phyloP scores from a whole-genome alignment of 345 rosid genomes.

The Gossypioides kirkii region DNA sequence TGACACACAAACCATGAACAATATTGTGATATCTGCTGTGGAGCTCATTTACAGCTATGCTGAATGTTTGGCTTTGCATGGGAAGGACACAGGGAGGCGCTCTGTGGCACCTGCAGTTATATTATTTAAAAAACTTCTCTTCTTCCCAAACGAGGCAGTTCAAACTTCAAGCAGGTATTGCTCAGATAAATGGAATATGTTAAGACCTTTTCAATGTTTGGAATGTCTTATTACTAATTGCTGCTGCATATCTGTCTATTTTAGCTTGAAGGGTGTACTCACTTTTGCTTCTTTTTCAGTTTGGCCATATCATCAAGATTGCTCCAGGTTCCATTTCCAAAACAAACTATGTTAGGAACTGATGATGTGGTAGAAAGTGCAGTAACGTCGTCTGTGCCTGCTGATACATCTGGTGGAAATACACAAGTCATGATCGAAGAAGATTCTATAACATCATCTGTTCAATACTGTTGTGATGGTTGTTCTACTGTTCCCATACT shows the following conservation, averaged over 20 bases:
- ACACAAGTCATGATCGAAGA: constrained; percentile 88
- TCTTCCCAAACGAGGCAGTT: constrained; percentile 76
- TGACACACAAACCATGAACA: constrained; percentile 90
- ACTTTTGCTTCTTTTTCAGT: constrained; percentile 42
- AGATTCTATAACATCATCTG: constrained; percentile 90
- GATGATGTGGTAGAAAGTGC: constrained; percentile 73
- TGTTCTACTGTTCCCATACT: constrained; percentile 96
- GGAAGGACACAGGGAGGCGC: constrained; percentile 49
- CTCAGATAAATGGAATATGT: background rate
- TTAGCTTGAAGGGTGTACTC: constrained; percentile 14
- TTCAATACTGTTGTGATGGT: constrained; percentile 97
- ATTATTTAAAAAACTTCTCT: constrained; percentile 74
- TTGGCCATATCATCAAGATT: constrained; percentile 95
- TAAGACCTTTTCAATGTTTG: background rate
- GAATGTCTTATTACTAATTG: background rate
- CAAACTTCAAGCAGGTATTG: constrained; percentile 95
- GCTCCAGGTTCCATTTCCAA: constrained; percentile 99
- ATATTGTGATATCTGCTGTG: constrained; percentile 79
- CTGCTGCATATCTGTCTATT: constrained; percentile 6
- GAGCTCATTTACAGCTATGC: constrained; percentile 94
- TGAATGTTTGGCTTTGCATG: constrained; percentile 84
- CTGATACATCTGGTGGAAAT: constrained; percentile 58
- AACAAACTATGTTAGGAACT: constrained; percentile 77
- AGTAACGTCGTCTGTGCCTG: constrained; percentile 48
- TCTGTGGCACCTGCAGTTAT: constrained; percentile 90